These are phyloP conservation scores for Quercus variabilis DNA, from an alignment of 306 rosid species.

Conservation along the genomic window DNA sequence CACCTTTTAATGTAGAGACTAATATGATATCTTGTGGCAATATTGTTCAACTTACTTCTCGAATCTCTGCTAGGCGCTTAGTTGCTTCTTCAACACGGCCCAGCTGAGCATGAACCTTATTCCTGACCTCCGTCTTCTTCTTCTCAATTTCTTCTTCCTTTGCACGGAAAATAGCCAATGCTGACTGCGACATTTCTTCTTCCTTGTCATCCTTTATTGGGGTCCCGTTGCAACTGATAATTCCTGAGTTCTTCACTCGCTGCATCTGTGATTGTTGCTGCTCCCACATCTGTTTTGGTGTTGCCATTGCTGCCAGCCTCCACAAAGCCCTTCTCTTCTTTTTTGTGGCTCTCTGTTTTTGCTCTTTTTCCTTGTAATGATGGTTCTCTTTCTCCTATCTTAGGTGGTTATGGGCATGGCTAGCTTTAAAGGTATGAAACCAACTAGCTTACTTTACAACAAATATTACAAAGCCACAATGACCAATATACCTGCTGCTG, in stretches of 20 bases:
- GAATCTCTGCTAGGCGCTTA: constrained; percentile 80
- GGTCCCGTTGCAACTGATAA: constrained; percentile 44
- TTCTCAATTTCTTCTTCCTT: constrained; percentile 96
- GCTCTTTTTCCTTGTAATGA: constrained; percentile 45
- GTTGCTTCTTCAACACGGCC: constrained; percentile 74
- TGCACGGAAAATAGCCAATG: constrained; percentile 57
- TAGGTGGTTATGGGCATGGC: constrained; percentile 54
- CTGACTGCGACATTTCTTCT: constrained; percentile 82
- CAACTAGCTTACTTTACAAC: constrained; percentile 42
- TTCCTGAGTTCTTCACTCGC: constrained; percentile 52
- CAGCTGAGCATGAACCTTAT: constrained; percentile 68
- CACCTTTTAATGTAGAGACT: not conserved
- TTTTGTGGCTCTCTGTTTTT: constrained; percentile 14
- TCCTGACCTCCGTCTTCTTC: constrained; percentile 78
- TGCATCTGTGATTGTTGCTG: constrained; percentile 42
- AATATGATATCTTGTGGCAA: not conserved
- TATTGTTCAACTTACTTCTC: constrained; percentile 60
- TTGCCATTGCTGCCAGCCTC: constrained; percentile 50
- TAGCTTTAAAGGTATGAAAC: constrained; percentile 55
- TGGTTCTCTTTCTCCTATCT: constrained; percentile 46
- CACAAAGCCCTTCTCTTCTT: constrained; percentile 27
- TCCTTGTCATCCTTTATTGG: constrained; percentile 66
- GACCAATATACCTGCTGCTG: constrained; percentile 27
- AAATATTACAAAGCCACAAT: constrained; percentile 26
- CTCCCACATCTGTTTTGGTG: constrained; percentile 58